Evolutionary conservation across 176 grass and related monocot genomes (phyloP).

Genomic region (Secale cereale): DNA sequence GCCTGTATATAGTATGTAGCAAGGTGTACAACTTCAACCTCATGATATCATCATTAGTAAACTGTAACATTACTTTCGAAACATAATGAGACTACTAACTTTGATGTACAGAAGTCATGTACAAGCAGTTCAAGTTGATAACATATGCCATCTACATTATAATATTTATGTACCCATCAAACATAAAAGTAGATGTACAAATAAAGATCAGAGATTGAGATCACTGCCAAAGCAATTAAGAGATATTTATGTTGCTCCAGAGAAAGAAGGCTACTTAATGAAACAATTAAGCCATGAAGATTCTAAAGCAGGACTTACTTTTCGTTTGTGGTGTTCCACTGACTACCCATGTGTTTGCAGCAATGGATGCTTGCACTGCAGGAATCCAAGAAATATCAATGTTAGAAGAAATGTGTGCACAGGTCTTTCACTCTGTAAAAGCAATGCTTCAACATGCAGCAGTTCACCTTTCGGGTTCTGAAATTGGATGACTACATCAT

Average conservation of each 20-base stretch:
- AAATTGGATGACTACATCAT: constrained; percentile 76
- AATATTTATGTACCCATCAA: not conserved
- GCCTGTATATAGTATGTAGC: not conserved
- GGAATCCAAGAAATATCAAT: not conserved
- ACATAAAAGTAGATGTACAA: not conserved
- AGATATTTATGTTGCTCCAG: not conserved
- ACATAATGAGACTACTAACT: not conserved
- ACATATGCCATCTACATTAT: not conserved
- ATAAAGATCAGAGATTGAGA: not conserved
- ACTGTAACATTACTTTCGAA: not conserved
- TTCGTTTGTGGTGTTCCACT: constrained; percentile 71
- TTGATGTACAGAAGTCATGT: not conserved
- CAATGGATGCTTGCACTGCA: constrained; percentile 85
- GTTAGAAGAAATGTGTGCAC: not conserved
- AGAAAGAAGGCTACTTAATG: constrained; percentile 4
- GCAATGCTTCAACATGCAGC: not conserved
- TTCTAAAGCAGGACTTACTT: constrained; percentile 36
- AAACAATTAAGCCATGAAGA: not conserved
- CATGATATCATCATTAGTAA: not conserved
- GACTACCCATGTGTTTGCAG: constrained; percentile 79
- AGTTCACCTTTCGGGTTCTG: constrained; percentile 63
- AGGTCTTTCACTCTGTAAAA: not conserved
- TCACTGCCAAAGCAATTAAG: not conserved
- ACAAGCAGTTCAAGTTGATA: not conserved
- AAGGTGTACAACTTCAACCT: not conserved